Percentiles rank a stretch among this genome's conserved stretches.
Evolutionary conservation across 768 basidiomycete genomes (phyloP).

Genomic region (Fibroporia radiculosa): DNA sequence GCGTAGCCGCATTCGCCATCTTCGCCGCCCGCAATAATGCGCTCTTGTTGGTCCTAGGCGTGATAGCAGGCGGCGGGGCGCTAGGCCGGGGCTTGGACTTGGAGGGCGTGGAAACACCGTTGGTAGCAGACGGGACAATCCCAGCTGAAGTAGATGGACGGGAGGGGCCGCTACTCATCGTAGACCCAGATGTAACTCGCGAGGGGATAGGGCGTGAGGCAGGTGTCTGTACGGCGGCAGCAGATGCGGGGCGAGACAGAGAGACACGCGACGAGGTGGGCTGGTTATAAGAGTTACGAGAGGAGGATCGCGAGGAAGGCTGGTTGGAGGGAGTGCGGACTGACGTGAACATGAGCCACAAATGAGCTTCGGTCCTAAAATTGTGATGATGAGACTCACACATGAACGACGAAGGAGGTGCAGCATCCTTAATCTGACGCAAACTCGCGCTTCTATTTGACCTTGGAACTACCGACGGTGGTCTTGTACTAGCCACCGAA

Average conservation of each 20-base stretch:
- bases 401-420: slow-evolving; percentile 60
- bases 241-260: slow-evolving; percentile 10
- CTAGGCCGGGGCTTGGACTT: slow-evolving; percentile 46
- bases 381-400: slow-evolving; percentile 53
- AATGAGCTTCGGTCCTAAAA: not conserved
- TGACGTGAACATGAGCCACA: not conserved
- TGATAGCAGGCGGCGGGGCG: slow-evolving; percentile 50
- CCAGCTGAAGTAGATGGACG: not conserved
- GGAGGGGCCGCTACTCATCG: not conserved
- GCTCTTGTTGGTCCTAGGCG: slow-evolving; percentile 67
- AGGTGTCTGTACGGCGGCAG: slow-evolving; percentile 3
- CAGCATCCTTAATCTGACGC: slow-evolving; percentile 32
- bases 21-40: slow-evolving; percentile 66
- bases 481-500: slow-evolving; percentile 47
- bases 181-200: not conserved
- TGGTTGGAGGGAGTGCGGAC: slow-evolving; percentile 14
- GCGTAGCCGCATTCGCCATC: slow-evolving; percentile 35
- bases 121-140: too few relatives aligned
- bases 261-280: slow-evolving; percentile 8
- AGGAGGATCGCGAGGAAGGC: slow-evolving; percentile 35
- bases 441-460: slow-evolving; percentile 37
- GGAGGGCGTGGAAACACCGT: slow-evolving; percentile 12
- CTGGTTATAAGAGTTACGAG: slow-evolving; percentile 27
- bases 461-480: slow-evolving; percentile 37
- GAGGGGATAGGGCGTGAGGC: not conserved